Conservation (phyloP, 345 rosid genomes). For the Lenwebbia sp. region DNA sequence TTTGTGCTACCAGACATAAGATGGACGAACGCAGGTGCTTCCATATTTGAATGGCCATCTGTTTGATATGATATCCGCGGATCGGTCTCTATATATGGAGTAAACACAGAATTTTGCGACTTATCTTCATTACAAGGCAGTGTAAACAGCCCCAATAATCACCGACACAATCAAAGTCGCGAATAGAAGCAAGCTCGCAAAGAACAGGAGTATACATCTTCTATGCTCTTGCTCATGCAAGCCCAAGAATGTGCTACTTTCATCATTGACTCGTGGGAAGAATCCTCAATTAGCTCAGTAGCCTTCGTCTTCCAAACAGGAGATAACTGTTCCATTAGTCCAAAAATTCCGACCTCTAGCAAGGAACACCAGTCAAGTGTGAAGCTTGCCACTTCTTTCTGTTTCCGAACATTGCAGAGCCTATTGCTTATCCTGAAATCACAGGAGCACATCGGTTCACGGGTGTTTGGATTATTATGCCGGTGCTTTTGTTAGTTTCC, state of each 20-base stretch:
- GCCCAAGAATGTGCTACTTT: background rate
- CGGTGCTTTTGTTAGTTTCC: background rate
- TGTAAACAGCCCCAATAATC: background rate
- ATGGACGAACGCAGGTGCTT: background rate
- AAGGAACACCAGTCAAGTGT: background rate
- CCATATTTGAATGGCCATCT: background rate
- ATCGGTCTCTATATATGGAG: rapidly evolving
- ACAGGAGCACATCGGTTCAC: background rate
- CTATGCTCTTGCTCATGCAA: background rate
- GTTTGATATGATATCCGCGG: background rate
- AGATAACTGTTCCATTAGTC: background rate
- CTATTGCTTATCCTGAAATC: background rate
- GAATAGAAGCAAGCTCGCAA: background rate
- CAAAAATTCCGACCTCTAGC: background rate
- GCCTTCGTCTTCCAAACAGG: background rate
- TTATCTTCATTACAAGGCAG: background rate
- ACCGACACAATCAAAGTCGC: rapidly evolving
- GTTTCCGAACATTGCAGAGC: background rate
- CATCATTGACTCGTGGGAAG: background rate
- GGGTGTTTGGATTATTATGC: background rate
- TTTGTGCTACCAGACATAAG: background rate
- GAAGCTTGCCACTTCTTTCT: background rate
- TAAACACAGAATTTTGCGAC: background rate
- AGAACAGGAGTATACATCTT: background rate
- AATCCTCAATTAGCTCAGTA: background rate